Base-by-base conservation (phyloP, 768 basidiomycete genomes). In the Pisolithus microcarpus region DNA sequence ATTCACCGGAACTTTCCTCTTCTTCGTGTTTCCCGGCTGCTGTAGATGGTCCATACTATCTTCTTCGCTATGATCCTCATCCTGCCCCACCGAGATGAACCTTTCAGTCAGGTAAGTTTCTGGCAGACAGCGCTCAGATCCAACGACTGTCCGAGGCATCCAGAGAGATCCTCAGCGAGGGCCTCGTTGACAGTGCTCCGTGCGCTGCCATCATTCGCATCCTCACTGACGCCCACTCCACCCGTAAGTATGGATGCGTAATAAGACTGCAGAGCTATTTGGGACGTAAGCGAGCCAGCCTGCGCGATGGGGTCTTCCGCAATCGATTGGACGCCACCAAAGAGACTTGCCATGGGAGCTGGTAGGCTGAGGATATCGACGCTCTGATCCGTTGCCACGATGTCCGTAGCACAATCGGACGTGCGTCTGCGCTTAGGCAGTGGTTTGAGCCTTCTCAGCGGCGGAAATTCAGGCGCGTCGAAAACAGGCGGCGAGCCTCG, bases 1-100 rank as follows among this genome's bases (percentile, higher is more conserved):
- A 64, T 87, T 84, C 36, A 80, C 77, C 1, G 90, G 89, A 3
- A 91, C 88, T 64, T 91, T 91, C 44, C 89, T 76, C 71, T 91
- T 91, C 79, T 91, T 91, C 44, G 87, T 85, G 60, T 91, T 91
- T 7, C 84, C 84, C 3, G 82, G 87, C 56, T 88, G 87, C 54
- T 78, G 82, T 28, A 83, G 67, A 58, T 85, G 83, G 63, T 88
- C 85, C 15, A 75, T 61, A 56, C 82, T 82, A 60, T 85, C 86
- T 19, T 74, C 80, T 55, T 80, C 81, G 9, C 69, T 76, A 28
- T 74, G 71, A 55, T 76, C 77, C 43, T 82, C 79, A 37, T 78
- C 78, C 49, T 76, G 76, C 56, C 50, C 65, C 45, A 58, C 51
- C 38, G 57, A 66, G 60, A 54, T 54, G 48, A 56, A 49, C 13